phyloP scores from a whole-genome alignment of 768 basidiomycete species.

The Clavaria fumosa region DNA sequence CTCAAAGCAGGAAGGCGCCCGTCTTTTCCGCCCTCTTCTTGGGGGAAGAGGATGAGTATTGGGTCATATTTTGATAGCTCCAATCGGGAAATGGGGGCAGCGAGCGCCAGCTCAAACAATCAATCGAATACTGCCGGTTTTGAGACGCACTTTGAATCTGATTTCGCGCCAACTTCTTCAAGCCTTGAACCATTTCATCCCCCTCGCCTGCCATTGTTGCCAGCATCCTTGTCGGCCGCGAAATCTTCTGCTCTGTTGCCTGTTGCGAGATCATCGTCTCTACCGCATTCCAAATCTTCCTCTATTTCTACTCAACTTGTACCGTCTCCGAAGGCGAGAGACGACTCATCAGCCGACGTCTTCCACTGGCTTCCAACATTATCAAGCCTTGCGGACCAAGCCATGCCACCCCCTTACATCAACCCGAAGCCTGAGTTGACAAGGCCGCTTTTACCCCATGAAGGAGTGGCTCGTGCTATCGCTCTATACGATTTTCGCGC shows the following conservation, averaged over 20 bases:
- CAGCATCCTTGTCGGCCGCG: not conserved
- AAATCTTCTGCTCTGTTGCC: no score
- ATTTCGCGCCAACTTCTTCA: constrained; percentile 18
- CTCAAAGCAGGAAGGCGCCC: constrained; percentile 24
- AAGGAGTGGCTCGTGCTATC: constrained; percentile 57
- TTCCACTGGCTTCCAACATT: no score
- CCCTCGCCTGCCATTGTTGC: constrained; percentile 12
- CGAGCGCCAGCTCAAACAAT: not conserved
- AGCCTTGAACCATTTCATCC: constrained; percentile 16
- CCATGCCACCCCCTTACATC: constrained; percentile 13
- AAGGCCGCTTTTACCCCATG: constrained; percentile 32
- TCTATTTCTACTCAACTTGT: no score
- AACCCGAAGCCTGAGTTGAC: constrained; percentile 35
- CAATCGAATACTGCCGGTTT: constrained; percentile 17
- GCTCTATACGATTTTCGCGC: constrained; percentile 63
- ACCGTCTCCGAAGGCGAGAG: no score
- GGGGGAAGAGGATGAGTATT: constrained; percentile 34
- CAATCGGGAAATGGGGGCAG: constrained; percentile 3
- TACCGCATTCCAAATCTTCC: no score
- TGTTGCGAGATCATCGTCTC: no score
- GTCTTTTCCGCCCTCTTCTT: constrained; percentile 48
- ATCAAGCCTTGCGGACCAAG: no score
- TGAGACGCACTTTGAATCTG: constrained; percentile 31
- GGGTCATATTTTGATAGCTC: constrained; percentile 39
- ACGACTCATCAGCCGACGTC: no score